These are phyloP conservation scores for Diaporthe sp. DNA, from an alignment of 2,329 filamentous ascomycete genomes.

Conservation along the genomic window DNA sequence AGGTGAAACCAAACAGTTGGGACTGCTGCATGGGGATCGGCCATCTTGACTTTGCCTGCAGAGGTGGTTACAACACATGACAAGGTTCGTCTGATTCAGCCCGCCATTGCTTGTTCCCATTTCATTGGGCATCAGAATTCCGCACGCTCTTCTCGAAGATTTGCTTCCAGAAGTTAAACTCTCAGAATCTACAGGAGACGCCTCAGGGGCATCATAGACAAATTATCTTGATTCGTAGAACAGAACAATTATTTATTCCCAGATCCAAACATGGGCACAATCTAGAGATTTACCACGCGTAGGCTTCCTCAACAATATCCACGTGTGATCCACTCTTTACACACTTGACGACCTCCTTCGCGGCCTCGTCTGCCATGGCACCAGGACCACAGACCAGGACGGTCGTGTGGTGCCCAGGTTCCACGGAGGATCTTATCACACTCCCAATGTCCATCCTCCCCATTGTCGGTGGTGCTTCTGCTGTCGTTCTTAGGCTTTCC, in stretches of 20 bases:
- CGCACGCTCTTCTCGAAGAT: background rate
- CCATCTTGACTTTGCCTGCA: background rate
- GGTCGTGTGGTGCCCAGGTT: constrained; percentile 42
- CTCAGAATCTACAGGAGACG: background rate
- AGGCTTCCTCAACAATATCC: constrained; percentile 46
- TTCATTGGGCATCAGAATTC: background rate
- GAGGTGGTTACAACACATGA: background rate
- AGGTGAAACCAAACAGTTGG: constrained; percentile 4
- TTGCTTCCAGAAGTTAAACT: too few species aligned
- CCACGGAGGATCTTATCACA: constrained; percentile 19
- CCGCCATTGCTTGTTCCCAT: background rate
- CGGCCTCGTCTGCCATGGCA: constrained; percentile 48
- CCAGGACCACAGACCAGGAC: constrained; percentile 48
- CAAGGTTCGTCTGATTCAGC: background rate
- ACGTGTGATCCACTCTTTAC: constrained; percentile 43
- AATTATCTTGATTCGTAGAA: background rate
- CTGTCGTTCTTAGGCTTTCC: background rate
- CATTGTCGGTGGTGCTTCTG: background rate
- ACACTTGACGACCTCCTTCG: constrained; percentile 44
- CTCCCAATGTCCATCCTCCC: constrained; percentile 6
- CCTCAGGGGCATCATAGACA: background rate
- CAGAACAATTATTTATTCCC: background rate
- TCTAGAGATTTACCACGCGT: constrained; percentile 42
- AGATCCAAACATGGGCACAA: background rate
- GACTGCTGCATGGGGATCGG: background rate